Evolutionary conservation across 352 stramenopile genomes (phyloP), one percentile per base, ranked within the genome.

Genomic region (Phytopythium litorale): DNA sequence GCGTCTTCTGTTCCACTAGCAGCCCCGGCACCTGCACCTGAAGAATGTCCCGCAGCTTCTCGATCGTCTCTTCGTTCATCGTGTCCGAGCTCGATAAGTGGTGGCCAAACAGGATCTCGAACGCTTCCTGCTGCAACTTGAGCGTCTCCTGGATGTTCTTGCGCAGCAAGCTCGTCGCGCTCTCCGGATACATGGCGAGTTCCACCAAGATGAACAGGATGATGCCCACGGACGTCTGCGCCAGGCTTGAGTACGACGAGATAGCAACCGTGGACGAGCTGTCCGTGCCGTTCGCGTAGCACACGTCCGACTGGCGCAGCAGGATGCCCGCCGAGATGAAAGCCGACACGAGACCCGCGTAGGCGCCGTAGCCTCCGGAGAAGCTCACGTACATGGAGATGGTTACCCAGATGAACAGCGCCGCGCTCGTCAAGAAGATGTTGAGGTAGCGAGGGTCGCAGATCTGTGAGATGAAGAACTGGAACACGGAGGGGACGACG

Each of bases 401-500:
- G 0, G 72, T 68, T 1, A 93, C 84, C 84, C 84, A 93, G 23
- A 89, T 55, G 62, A 93, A 92, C 11, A 93, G 69, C 37, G 79
- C 58, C 13, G 83, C 9, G 28, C 86, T 64, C 0, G 78, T 87
- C 7, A 91, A 67, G 38, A 80, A 60, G 5, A 75, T 69, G 33
- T 81, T 76, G 37, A 89, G 37, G 30, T 66, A 66, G 32, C 58
- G 49, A 1, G 75, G 73, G 13, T 63, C 51, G 55, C 84, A 94
- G 21, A 88, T 73, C 59, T 94, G 79, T 11, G 78, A 76, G 65
- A 91, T 87, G 66, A 92, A 92, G 63, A 94, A 92, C 76, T 91
- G 79, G 61, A 91, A 89, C 0, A 94, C 81, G 18, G 83, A 92
- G 25, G 85, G 85, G 54, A 94, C 75, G 37, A 94, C 81, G 65